Conservation (phyloP, 306 rosid species). For the Macrotyloma uniflorum region DNA sequence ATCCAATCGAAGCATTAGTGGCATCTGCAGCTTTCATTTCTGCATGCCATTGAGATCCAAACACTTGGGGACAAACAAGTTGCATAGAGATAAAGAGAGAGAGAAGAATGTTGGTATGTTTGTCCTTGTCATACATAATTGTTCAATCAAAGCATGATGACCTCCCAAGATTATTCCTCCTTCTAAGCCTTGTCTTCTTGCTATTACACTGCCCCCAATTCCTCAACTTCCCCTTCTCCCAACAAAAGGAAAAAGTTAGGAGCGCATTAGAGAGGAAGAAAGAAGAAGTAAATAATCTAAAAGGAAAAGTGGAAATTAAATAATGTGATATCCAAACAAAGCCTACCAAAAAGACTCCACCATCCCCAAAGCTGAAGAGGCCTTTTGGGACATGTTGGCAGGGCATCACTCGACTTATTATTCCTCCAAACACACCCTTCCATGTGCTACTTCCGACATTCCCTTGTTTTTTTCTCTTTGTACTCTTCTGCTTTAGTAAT, state of each 20-base stretch:
- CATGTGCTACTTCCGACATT: slow-evolving; percentile 83
- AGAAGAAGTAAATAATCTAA: not conserved
- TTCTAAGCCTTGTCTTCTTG: slow-evolving; percentile 49
- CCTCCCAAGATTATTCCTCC: slow-evolving; percentile 56
- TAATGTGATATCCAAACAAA: slow-evolving; percentile 33
- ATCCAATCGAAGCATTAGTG: slow-evolving; percentile 52
- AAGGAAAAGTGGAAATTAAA: slow-evolving; percentile 10
- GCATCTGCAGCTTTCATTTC: slow-evolving; percentile 70
- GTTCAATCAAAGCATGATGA: slow-evolving; percentile 64
- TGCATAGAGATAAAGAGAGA: slow-evolving; percentile 49
- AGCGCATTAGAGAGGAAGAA: not conserved
- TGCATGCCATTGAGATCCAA: slow-evolving; percentile 85
- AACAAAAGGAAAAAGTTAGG: slow-evolving; percentile 51
- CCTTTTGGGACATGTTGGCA: slow-evolving; percentile 57
- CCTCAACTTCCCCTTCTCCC: slow-evolving; percentile 47
- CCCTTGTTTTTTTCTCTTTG: slow-evolving; percentile 62
- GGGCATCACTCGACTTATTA: slow-evolving; percentile 59
- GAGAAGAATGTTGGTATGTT: slow-evolving; percentile 68
- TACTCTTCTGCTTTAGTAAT: slow-evolving; percentile 53
- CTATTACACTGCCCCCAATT: slow-evolving; percentile 53
- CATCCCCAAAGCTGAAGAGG: slow-evolving; percentile 45
- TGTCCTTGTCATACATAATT: slow-evolving; percentile 72
- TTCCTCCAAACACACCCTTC: slow-evolving; percentile 89
- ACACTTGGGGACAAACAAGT: slow-evolving; percentile 63
- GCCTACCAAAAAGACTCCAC: slow-evolving; percentile 43